Base-by-base conservation (phyloP, 2,329 filamentous ascomycete genomes). In the Penicillium decumbens region DNA sequence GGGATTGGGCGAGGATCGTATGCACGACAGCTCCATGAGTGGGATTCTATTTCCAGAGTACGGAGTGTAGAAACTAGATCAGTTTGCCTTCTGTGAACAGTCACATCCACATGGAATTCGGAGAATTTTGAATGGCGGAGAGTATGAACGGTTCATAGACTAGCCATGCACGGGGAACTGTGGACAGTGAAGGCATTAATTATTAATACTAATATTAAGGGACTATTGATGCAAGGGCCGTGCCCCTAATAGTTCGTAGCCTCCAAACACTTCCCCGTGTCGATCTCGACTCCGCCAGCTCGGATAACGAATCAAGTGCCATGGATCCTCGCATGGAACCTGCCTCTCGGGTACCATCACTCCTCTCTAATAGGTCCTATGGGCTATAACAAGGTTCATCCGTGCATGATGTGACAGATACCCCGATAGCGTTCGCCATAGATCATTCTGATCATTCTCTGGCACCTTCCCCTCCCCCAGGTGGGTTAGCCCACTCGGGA, bases 221-320 rank as follows among this genome's bases (percentile, higher is more conserved):
- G 42, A 64, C 56, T 68, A 66, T 67, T 63, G 56, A 68, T 68
- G 67, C 66, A 70, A 70, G 68, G 67, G 62, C 27, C 27, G 27
- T 9, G 42, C 43, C 35, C 30, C 35, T 42, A 43, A 51, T 43
- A 35, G 33, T 9, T 9, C 33, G 20, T 37, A 12, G 33, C 33
- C 32, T 35, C 33, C 12, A 18, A 37, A 8, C 38, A 39, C 45
- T 60, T 58, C 60, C 59, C 63, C 59, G 60, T 65, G 65, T 65
- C 59, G 65, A 67, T 67, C 61, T 47, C 27, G 23, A 49, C 35
- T 52, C 55, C 61, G 61, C 45, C 48, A 53, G 41, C 38, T 51
- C 49, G 64, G 65, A 66, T 7, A 64, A 69, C 67, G 68, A 70
- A 69, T 69, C 65, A 69, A 59, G 57, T 52, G 50, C 54, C 50